Conservation (phyloP, 768 basidiomycete genomes). For the Macrolepiota fuliginosa region DNA sequence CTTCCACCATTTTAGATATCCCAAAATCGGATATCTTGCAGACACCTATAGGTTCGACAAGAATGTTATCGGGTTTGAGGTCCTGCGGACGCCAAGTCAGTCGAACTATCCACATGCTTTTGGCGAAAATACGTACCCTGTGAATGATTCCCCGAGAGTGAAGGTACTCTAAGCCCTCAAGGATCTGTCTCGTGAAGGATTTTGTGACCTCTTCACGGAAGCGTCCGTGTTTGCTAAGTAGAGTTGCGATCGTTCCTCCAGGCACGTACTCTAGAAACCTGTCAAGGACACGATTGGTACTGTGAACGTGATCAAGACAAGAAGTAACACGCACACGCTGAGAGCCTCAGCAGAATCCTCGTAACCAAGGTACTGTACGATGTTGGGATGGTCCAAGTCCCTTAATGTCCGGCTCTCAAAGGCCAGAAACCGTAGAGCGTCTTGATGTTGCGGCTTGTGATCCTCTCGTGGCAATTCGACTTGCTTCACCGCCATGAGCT, state of each 20-base stretch:
- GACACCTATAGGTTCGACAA: conserved; percentile 78
- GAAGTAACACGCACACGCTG: conserved; percentile 62
- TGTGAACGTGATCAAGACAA: background rate
- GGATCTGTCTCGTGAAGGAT: conserved; percentile 83
- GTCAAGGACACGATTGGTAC: conserved; percentile 9
- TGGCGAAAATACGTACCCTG: conserved; percentile 45
- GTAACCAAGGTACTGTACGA: conserved; percentile 90
- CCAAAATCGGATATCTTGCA: conserved; percentile 98
- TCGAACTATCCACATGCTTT: background rate
- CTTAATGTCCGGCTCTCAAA: conserved; percentile 85
- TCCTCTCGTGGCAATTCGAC: conserved; percentile 85
- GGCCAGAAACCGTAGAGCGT: conserved; percentile 77
- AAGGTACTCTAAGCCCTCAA: conserved; percentile 83
- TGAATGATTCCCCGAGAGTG: conserved; percentile 85
- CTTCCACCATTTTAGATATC: conserved; percentile 87
- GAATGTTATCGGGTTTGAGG: conserved; percentile 92
- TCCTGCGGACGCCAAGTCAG: conserved; percentile 46
- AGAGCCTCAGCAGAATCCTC: conserved; percentile 72
- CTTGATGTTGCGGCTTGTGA: conserved; percentile 56
- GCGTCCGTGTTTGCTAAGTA: conserved; percentile 73
- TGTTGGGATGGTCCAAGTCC: conserved; percentile 86
- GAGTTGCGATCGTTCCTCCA: conserved; percentile 85
- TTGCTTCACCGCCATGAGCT: conserved; percentile 96
- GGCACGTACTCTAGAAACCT: conserved; percentile 97
- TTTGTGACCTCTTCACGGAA: conserved; percentile 85